A percentile compares a stretch with the other conserved stretches of the same genome.
Conservation (phyloP, 148 eudicot genomes). For the Rheum nobile region DNA sequence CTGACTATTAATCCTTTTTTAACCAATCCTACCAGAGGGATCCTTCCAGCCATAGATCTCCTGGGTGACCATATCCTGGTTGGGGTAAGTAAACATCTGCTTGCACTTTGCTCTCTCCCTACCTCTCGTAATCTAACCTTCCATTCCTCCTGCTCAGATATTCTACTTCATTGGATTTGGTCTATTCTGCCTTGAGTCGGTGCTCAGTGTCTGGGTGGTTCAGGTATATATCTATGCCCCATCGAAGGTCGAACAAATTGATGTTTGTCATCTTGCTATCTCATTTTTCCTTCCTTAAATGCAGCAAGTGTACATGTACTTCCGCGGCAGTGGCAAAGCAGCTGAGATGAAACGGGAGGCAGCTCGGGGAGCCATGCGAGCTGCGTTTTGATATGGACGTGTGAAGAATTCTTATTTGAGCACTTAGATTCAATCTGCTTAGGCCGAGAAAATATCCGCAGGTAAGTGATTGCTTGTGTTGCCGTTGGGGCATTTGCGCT, state of each 20-base stretch:
- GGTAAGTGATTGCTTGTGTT: background rate
- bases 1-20: background rate
- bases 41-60: constrained; percentile 74
- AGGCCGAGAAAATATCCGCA: background rate
- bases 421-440: background rate
- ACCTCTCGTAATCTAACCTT: background rate
- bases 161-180: constrained; percentile 93
- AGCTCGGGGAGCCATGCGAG: constrained; percentile 59
- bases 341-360: constrained; percentile 62
- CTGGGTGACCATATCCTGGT: constrained; percentile 39
- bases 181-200: constrained; percentile 67
- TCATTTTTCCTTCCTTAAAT: too few relatives aligned
- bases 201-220: constrained; percentile 80
- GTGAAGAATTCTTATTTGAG: background rate
- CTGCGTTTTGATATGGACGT: constrained; percentile 29
- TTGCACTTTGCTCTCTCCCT: too few relatives aligned
- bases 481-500: background rate
- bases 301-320: constrained; percentile 90
- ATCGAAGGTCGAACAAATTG: too few relatives aligned
- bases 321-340: constrained; percentile 73
- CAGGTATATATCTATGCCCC: constrained; percentile 35
- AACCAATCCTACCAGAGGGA: constrained; percentile 39
- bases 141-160: constrained; percentile 25
- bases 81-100: constrained; percentile 37
- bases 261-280: too few relatives aligned